Evolutionary conservation across 257 asterid species (phyloP), one percentile per base, ranked within the genome.

Genomic region (Salvia miltiorrhiza): DNA sequence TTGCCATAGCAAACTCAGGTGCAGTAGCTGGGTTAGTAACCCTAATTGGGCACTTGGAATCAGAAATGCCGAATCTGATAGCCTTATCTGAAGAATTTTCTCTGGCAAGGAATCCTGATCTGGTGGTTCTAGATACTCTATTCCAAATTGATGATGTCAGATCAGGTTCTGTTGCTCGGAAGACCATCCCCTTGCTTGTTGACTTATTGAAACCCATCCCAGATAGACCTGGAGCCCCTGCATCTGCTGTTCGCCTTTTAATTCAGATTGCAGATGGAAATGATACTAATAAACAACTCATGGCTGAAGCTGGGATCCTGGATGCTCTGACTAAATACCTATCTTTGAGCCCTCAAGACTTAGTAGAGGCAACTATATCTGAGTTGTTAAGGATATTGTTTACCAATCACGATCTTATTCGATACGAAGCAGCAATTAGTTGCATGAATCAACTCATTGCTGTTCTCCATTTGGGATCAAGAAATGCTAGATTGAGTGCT

Each of bases 391-490:
- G 92, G 79, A 83, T 87, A 82, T 73, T 92, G 73, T 92, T 89
- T 77, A 79, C 81, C 75, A 80, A 85, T 75, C 77, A 83, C 0
- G 84, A 89, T 71, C 82, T 92, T 80, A 85, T 86, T 74, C 83
- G 50, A 39, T 74, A 84, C 64, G 84, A 84, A 67, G 85, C 89
- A 47, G 86, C 91, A 70, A 70, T 81, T 49, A 85, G 87, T 77
- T 92, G 96, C 79, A 72, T 87, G 70, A 63, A 62, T 69, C 97
- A 92, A 73, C 90, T 92, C 72, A 74, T 92, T 26, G 96, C 96
- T 13, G 94, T 89, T 83, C 96, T 92, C 76, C 96, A 81, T 65
- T 83, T 89, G 90, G 98, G 98, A 50, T 87, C 98, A 35, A 87
- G 94, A 78, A 82, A 69, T 39, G 89, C 96, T 26, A 84, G 97